Conservation (phyloP, 75 land plant species). For the Azolla pinnata region DNA sequence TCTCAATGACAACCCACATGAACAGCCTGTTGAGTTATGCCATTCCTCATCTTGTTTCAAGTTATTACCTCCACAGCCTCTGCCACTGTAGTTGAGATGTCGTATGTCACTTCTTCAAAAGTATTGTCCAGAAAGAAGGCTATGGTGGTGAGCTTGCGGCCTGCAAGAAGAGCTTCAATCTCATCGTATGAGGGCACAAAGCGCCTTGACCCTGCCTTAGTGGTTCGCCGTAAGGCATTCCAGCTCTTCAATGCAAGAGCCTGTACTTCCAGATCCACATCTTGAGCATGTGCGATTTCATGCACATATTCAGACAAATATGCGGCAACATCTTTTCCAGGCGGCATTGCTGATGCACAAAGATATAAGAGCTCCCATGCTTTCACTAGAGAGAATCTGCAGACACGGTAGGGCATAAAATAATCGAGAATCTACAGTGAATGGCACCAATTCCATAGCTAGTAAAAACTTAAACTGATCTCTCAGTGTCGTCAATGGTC, state of each 20-base stretch:
- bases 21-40: no score
- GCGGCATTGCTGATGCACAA: constrained; percentile 90
- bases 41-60: no score
- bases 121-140: constrained; percentile 95
- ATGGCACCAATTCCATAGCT: no score
- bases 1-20: no score
- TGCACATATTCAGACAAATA: constrained; percentile 90
- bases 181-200: constrained; percentile 82
- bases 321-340: constrained; percentile 83
- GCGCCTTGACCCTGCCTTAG: constrained; percentile 85
- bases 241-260: constrained; percentile 64
- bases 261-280: constrained; percentile 55
- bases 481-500: background rate
- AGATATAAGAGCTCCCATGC: constrained; percentile 93
- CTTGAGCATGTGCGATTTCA: constrained; percentile 60
- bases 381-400: constrained; percentile 53
- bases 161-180: constrained; percentile 77
- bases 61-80: constrained; percentile 98
- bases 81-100: constrained; percentile 87
- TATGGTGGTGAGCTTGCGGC: constrained; percentile 72
- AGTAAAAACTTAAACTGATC: background rate
- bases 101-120: constrained; percentile 89
- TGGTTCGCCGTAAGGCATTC: constrained; percentile 76
- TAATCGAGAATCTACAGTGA: background rate
- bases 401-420: constrained; percentile 9